Base-by-base conservation (phyloP, 129 eudicot species). In the Gnaphalium uliginosum region DNA sequence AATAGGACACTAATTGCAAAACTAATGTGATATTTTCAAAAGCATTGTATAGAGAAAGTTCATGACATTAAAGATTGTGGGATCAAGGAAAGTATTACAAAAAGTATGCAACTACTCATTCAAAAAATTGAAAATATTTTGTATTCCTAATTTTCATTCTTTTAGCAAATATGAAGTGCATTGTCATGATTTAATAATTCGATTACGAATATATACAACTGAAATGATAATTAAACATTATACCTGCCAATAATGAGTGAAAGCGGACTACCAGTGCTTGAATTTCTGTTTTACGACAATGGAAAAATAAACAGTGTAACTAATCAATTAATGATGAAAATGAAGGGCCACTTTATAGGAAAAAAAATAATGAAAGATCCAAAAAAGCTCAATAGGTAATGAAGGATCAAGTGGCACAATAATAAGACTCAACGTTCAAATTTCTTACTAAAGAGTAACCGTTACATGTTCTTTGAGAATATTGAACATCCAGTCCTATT, bases 231-330 rank as follows among this genome's bases (percentile, higher is more conserved):
- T n/a, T 24, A 54, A 54, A 54, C 60, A 53, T 68, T 65, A 33
- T 79, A 94, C 97, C 93, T 94, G 59, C 99, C 99, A 81, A 94
- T 89, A 74, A 94, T 86, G 29, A 90, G 88, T 59, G 97, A 90
- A 73, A 94, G 90, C 19, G 99, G 99, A 73, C 93, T 86, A 24
- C 85, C 88, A 48, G 86, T 83, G 66, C 83, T 91, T 63, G 88
- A 75, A 66, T 86, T 83, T 81, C 99, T 94, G 83, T 71, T 80
- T 17, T 13, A 72, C 33, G 66, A 76, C 43, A 70, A 65, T 63
- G 13, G 30, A 73, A 62, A 2, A 30, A 48, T 21, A 8, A 60
- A 13, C 22, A 22, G 30, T 43, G 60, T 21, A 8, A 39, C 15
- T 54, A 35, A 79, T 53, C n/a, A n/a, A n/a, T n/a, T n/a, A n/a